Percentiles rank a stretch among this genome's conserved stretches.
These are phyloP conservation scores for Gigaspora rosea DNA, from an alignment of 192 early-diverging fungal genomes.

Conservation along the genomic window DNA sequence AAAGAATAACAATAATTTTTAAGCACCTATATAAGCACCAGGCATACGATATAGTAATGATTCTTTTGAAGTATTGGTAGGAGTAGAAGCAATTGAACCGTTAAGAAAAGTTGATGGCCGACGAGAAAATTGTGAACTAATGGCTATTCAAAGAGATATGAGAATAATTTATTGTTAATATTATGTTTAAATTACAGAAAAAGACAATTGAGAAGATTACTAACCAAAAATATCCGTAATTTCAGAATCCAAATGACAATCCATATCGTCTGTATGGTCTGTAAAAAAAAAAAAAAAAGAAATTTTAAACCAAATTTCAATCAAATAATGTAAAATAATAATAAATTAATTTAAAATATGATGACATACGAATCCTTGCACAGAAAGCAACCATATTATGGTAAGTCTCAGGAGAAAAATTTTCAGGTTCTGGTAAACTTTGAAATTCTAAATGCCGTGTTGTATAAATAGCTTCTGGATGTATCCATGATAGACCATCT, in stretches of 20 bases:
- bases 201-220: neutral
- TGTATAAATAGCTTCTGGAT: conserved; percentile 21
- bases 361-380: conserved; percentile 3
- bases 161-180: neutral
- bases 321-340: neutral
- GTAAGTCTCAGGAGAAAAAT: conserved; percentile 12
- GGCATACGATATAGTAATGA: neutral
- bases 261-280: neutral
- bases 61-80: neutral
- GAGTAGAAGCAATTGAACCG: neutral
- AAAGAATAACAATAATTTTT: neutral
- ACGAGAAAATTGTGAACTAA: neutral
- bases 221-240: conserved; percentile 12
- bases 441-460: conserved; percentile 4
- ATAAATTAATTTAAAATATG: neutral
- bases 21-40: neutral
- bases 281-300: neutral
- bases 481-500: conserved; percentile 3
- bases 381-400: conserved; percentile 1
- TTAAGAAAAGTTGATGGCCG: no score
- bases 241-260: neutral
- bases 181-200: neutral
- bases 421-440: conserved; percentile 7
- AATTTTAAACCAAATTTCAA: neutral
- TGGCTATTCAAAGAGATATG: neutral